Evolutionary conservation across 2,329 filamentous ascomycete species (phyloP).

Genomic region (Hysterium pulicare): DNA sequence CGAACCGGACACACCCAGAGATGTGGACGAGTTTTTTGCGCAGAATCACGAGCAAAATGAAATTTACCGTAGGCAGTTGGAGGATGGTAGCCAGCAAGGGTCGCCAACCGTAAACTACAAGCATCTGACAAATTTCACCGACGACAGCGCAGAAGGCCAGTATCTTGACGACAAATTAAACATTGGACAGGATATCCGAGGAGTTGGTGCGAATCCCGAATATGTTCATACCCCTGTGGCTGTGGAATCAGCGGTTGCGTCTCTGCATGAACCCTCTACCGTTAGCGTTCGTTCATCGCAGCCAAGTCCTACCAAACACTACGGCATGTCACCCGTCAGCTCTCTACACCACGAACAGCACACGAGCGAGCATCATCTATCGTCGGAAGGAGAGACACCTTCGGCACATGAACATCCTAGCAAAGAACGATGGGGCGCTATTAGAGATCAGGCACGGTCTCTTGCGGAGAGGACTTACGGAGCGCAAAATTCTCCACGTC

Average conservation of each 20-base stretch:
- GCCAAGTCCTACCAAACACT: constrained; percentile 22
- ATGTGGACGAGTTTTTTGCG: constrained; percentile 49
- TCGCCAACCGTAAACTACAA: constrained; percentile 53
- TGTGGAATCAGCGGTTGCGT: constrained; percentile 88
- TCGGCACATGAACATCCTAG: constrained; percentile 22
- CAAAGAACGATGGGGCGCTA: constrained; percentile 33
- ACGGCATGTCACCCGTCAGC: constrained; percentile 12
- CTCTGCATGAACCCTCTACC: constrained; percentile 78
- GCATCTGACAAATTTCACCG: constrained; percentile 49
- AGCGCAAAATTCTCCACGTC: constrained; percentile 50
- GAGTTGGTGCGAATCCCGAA: constrained; percentile 69
- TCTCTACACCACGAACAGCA: constrained; percentile 43
- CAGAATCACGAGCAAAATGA: constrained; percentile 59
- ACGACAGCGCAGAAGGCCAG: constrained; percentile 54
- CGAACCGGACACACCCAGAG: constrained; percentile 32
- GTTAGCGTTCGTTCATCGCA: constrained; percentile 51
- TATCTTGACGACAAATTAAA: constrained; percentile 57
- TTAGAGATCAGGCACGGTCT: constrained; percentile 42
- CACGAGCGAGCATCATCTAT: constrained; percentile 13
- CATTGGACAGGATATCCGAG: constrained; percentile 67
- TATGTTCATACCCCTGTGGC: constrained; percentile 69
- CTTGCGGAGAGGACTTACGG: constrained; percentile 33
- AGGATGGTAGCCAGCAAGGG: constrained; percentile 45
- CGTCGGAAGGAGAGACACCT: constrained; percentile 18
- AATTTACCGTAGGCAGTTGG: constrained; percentile 47